Evolutionary conservation across 2,329 filamentous ascomycete species (phyloP).

Genomic region (Aschersonia sp.): DNA sequence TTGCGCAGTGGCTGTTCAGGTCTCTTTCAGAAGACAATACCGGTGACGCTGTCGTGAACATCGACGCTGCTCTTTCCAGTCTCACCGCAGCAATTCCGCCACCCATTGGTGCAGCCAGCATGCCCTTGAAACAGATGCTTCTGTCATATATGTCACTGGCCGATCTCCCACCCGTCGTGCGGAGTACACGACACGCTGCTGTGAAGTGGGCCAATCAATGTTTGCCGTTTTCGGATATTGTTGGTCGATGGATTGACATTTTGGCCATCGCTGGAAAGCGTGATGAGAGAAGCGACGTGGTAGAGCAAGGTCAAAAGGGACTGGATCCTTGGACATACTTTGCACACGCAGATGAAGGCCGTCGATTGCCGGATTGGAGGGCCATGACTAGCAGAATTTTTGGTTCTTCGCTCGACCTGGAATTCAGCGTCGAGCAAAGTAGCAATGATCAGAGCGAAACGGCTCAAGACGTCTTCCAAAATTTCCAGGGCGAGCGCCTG

Average conservation of each 20-base stretch:
- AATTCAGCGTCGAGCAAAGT: background rate
- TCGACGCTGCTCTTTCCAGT: constrained; percentile 77
- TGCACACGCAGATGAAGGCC: constrained; percentile 26
- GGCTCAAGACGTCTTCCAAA: constrained; percentile 20
- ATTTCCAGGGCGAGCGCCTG: constrained; percentile 30
- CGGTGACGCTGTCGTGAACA: constrained; percentile 65
- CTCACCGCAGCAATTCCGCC: constrained; percentile 36
- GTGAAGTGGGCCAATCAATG: constrained; percentile 86
- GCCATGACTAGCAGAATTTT: constrained; percentile 37
- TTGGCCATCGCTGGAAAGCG: constrained; percentile 56
- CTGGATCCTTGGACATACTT: constrained; percentile 52
- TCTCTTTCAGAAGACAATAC: constrained; percentile 71
- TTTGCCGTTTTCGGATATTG: constrained; percentile 62
- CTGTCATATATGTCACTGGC: constrained; percentile 50
- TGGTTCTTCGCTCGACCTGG: constrained; percentile 15
- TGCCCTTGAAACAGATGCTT: constrained; percentile 37
- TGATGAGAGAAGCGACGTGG: constrained; percentile 64
- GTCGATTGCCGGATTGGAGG: constrained; percentile 34
- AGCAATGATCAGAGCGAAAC: background rate
- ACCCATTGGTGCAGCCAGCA: constrained; percentile 14
- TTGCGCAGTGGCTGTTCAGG: constrained; percentile 64
- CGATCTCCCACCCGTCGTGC: constrained; percentile 35
- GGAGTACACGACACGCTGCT: constrained; percentile 67
- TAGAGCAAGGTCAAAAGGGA: constrained; percentile 82
- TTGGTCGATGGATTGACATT: constrained; percentile 79